Evolutionary conservation across 2,329 filamentous ascomycete genomes (phyloP).

Genomic region (Fusarium equiseti): DNA sequence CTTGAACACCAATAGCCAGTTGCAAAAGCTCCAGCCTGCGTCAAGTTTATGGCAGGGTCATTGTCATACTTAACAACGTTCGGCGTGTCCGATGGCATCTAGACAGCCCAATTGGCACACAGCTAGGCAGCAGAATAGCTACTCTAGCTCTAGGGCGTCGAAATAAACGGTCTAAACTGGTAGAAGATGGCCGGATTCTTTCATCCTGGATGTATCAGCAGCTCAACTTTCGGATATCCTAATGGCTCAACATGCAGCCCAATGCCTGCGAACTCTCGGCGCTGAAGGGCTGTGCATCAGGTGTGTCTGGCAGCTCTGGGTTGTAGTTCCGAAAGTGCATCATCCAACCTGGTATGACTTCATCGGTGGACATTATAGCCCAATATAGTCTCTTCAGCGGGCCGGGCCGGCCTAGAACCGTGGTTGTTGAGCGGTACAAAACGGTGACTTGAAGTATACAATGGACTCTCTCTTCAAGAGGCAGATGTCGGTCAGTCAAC

Average conservation of each 20-base stretch:
- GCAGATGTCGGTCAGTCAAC: not conserved
- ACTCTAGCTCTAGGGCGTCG: not conserved
- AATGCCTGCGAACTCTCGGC: not conserved
- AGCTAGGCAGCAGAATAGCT: not conserved
- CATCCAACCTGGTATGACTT: constrained; percentile 14
- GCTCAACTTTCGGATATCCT: not conserved
- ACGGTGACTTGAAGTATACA: not conserved
- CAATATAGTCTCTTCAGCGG: constrained; percentile 1
- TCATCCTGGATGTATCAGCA: not conserved
- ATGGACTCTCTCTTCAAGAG: not conserved
- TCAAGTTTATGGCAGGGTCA: not conserved
- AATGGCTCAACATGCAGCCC: not conserved
- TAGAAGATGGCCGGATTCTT: not conserved
- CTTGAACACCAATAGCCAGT: not conserved
- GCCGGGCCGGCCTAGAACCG: constrained; percentile 3
- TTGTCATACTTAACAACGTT: not conserved
- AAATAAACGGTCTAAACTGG: not conserved
- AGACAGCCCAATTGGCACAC: not conserved
- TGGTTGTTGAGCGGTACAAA: constrained; percentile 3
- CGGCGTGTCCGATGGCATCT: not conserved
- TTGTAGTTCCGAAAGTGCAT: constrained; percentile 8
- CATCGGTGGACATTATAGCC: not conserved
- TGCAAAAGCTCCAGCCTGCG: not conserved
- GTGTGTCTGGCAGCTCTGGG: constrained; percentile 11
- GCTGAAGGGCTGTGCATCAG: constrained; percentile 14